Conservation (phyloP, 148 eudicot species). For the Beta vulgaris region DNA sequence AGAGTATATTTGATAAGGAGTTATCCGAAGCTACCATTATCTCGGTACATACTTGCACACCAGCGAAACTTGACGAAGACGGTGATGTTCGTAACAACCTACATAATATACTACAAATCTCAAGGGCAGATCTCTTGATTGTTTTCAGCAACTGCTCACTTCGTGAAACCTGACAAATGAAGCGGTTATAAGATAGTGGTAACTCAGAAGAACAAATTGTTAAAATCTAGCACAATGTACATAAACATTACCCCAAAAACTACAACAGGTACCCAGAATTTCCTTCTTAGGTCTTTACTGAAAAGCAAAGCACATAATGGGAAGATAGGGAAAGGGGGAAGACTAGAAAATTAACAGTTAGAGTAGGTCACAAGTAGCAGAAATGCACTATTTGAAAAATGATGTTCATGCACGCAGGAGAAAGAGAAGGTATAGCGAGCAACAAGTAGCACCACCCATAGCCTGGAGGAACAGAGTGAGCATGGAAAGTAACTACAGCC, state of each 20-base stretch:
- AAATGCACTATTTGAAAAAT: not conserved
- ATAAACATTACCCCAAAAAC: not conserved
- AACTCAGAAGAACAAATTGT: not conserved
- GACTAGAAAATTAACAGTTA: not conserved
- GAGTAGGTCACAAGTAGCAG: not conserved
- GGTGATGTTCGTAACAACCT: conserved; percentile 50
- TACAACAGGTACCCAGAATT: not conserved
- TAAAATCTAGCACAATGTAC: not conserved
- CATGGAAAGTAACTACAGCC: not conserved
- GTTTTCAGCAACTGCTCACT: conserved; percentile 58
- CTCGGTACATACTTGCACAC: conserved; percentile 62
- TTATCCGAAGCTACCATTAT: conserved; percentile 33
- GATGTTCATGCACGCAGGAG: not conserved
- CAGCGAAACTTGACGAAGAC: conserved; percentile 47
- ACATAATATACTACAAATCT: conserved; percentile 53
- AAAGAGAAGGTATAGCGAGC: not conserved
- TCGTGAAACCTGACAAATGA: conserved; percentile 55
- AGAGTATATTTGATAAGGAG: too few relatives aligned
- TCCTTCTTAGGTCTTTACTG: not conserved
- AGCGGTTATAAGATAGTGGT: not conserved
- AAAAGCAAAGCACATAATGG: not conserved
- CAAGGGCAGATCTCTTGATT: conserved; percentile 57
- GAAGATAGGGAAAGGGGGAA: not conserved
- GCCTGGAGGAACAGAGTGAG: not conserved
- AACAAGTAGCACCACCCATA: not conserved